These are phyloP conservation scores for Dothistroma septosporum DNA, from an alignment of 2,329 filamentous ascomycete species.

Conservation along the genomic window DNA sequence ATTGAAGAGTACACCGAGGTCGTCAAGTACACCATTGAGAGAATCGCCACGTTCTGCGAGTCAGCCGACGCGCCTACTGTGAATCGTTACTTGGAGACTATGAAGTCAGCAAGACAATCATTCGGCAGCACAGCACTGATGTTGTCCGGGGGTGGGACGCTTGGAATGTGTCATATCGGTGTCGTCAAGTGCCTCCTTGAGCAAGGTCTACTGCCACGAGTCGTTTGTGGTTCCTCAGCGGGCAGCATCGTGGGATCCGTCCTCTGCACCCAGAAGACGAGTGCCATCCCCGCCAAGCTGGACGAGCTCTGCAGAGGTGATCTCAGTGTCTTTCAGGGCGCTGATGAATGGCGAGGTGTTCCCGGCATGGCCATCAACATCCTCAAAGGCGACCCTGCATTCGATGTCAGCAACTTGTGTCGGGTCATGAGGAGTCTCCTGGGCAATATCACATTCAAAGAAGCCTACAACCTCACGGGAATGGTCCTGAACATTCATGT, in stretches of 20 bases:
- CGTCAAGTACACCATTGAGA: slow-evolving; percentile 25
- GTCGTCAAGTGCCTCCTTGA: slow-evolving; percentile 21
- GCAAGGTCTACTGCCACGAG: slow-evolving; percentile 19
- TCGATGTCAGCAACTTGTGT: slow-evolving; percentile 73
- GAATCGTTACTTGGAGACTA: slow-evolving; percentile 15
- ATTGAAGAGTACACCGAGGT: slow-evolving; percentile 25
- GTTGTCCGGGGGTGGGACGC: slow-evolving; percentile 24
- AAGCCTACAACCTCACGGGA: slow-evolving; percentile 90
- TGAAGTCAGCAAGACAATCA: slow-evolving; percentile 20
- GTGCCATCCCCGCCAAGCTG: slow-evolving; percentile 17
- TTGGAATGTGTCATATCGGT: slow-evolving; percentile 26
- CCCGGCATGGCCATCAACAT: slow-evolving; percentile 20
- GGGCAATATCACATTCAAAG: slow-evolving; percentile 89
- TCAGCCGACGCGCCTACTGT: slow-evolving; percentile 3
- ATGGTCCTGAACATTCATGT: slow-evolving; percentile 92
- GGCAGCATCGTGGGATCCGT: slow-evolving; percentile 25
- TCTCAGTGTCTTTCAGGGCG: slow-evolving; percentile 21
- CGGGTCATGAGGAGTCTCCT: slow-evolving; percentile 76
- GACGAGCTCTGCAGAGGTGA: slow-evolving; percentile 22
- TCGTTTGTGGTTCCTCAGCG: slow-evolving; percentile 25
- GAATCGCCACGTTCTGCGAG: slow-evolving; percentile 20
- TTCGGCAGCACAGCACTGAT: slow-evolving; percentile 25
- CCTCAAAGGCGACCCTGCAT: slow-evolving; percentile 20
- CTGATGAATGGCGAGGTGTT: slow-evolving; percentile 20
- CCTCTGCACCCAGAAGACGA: slow-evolving; percentile 22